Evolutionary conservation across 2,329 filamentous ascomycete genomes (phyloP).

Genomic region (Fusarium pininemorale): DNA sequence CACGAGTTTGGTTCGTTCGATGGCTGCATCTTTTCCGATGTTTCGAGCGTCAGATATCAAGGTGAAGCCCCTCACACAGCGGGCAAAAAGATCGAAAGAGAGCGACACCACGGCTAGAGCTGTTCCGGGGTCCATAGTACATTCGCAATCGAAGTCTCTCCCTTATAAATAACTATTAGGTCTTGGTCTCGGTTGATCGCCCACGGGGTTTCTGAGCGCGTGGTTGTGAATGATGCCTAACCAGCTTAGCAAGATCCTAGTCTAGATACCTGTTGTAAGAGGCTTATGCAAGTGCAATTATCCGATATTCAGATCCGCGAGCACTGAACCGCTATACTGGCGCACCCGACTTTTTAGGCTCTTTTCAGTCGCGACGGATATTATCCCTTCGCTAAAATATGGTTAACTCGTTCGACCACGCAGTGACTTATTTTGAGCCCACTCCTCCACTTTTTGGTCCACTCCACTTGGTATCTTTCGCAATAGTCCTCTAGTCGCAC

Average conservation of each 20-base stretch:
- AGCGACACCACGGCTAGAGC: background rate
- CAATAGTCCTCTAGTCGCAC: background rate
- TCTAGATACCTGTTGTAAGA: background rate
- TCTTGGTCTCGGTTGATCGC: background rate
- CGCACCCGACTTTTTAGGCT: background rate
- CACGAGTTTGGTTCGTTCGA: background rate
- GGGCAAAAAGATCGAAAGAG: background rate
- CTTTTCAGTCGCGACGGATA: background rate
- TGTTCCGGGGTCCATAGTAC: background rate
- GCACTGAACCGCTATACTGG: background rate
- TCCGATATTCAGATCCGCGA: background rate
- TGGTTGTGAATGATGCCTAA: background rate
- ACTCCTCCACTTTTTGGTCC: background rate
- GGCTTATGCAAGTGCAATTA: background rate
- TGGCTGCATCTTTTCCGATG: background rate
- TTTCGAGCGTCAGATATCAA: background rate
- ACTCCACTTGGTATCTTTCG: background rate
- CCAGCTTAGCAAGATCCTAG: background rate
- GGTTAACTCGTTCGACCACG: background rate
- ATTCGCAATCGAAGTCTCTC: fast-evolving
- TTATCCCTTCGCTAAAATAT: background rate
- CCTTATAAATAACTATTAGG: background rate
- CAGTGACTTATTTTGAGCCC: background rate
- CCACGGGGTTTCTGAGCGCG: background rate
- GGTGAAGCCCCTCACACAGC: background rate